Conservation (phyloP, 2,329 filamentous ascomycete species). For the Claviceps paspali region DNA sequence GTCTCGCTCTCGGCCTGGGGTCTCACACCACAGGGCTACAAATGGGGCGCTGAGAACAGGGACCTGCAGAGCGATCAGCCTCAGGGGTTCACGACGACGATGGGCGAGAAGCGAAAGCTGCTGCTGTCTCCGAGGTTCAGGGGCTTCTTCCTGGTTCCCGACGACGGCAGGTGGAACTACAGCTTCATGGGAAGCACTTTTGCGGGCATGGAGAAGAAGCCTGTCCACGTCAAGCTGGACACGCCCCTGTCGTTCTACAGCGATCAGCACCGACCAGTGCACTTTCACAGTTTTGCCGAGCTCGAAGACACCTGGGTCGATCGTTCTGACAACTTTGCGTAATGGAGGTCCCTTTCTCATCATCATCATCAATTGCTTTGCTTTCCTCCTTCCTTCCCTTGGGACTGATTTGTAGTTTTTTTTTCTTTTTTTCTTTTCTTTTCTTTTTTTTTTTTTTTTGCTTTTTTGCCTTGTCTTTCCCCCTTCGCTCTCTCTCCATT, state of each 20-base stretch:
- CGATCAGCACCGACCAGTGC: conserved; percentile 77
- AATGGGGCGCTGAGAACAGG: conserved; percentile 94
- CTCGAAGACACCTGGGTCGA: conserved; percentile 96
- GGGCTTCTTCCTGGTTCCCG: conserved; percentile 91
- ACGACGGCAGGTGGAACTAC: conserved; percentile 89
- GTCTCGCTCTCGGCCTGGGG: conserved; percentile 91
- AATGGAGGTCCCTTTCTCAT: too few relatives aligned
- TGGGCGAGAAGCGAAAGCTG: conserved; percentile 92
- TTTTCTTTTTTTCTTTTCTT: too few relatives aligned
- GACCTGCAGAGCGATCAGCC: conserved; percentile 87
- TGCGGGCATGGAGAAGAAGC: conserved; percentile 75
- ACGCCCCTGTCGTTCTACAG: conserved; percentile 84
- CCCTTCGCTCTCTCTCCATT: too few relatives aligned
- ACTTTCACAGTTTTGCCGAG: conserved; percentile 96
- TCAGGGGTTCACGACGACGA: conserved; percentile 76
- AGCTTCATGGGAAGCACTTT: conserved; percentile 93
- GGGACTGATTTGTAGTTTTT: too few relatives aligned
- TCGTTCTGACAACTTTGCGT: conserved; percentile 83
- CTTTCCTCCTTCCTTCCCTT: too few relatives aligned
- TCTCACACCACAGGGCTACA: conserved; percentile 80
- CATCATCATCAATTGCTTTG: too few relatives aligned
- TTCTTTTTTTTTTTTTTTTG: too few relatives aligned
- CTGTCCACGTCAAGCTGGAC: conserved; percentile 83
- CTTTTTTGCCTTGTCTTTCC: too few relatives aligned
- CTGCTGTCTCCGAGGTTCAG: conserved; percentile 84